Evolutionary conservation across 306 rosid species (phyloP), one percentile per base, ranked within the genome.

Genomic region (Erythrophleum fordii): DNA sequence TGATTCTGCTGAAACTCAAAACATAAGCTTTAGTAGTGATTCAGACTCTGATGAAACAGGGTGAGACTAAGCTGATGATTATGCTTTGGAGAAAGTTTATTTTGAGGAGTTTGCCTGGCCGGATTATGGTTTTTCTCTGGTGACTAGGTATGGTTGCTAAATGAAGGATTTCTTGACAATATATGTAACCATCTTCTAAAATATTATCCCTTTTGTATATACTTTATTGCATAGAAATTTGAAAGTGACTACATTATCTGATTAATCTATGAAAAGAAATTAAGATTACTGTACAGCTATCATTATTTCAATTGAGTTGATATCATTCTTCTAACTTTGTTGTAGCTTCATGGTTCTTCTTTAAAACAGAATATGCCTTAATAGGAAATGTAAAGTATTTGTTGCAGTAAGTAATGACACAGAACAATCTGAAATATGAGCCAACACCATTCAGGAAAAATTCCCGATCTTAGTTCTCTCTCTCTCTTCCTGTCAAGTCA

Each of bases 21-120:
- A 81, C 73, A 80, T 89, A 58, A 72, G 77, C 81, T 88, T 91
- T 81, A 84, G 69, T 58, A 88, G 92, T 83, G 90, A 79, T 59
- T 90, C 90, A 81, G 93, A 87, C n/a, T 11, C 80, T 61, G 88
- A 84, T 73, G 88, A 86, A 70, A 80, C 70, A 17, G 25, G 23
- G 23, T 37, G 77, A 48, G 72, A 18, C 60, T 13, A 16, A 31
- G 66, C 13, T 55, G 73, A 23, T 62, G 29, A 6, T 74, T 51
- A 34, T 74, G 75, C 65, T 72, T 76, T 16, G 78, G 66, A 44
- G 10, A 8, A 62, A 70, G 66, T 22, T 23, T 53, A 23, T 25
- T 23, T 59, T 11, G 35, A 25, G 29, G 64, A 55, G 77, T 61
- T 71, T 75, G 52, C 80, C 69, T 2, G 64, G 45, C 72, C 78